Percentiles rank a stretch among this genome's conserved stretches.
Evolutionary conservation across 2,329 filamentous ascomycete species (phyloP).

Genomic region (Colletotrichum cordylinicola): DNA sequence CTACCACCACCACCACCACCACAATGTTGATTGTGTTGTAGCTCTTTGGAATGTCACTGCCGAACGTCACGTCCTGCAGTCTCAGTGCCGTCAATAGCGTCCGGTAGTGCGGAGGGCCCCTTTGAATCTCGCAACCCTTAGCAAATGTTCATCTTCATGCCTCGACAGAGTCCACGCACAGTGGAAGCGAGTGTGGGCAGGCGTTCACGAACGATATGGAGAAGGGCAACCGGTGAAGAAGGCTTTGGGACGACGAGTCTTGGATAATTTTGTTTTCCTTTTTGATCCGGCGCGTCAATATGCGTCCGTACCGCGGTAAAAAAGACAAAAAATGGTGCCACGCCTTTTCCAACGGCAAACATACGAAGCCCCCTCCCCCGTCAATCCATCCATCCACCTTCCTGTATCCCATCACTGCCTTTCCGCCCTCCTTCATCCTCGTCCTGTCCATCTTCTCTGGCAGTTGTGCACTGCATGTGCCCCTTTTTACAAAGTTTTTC

Average conservation of each 20-base stretch:
- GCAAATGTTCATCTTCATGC: background rate
- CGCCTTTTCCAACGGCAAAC: background rate
- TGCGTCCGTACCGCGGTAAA: background rate
- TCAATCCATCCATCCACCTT: background rate
- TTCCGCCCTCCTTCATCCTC: background rate
- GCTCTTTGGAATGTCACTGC: background rate
- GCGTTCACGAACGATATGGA: background rate
- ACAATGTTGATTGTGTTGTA: background rate
- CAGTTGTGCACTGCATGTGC: background rate
- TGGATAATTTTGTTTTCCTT: background rate
- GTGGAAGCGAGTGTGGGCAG: background rate
- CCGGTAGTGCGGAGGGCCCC: background rate
- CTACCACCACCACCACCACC: background rate
- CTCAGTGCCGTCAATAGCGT: background rate
- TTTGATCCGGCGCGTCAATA: background rate
- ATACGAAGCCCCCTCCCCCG: background rate
- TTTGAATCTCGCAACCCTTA: background rate
- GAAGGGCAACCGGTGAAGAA: background rate
- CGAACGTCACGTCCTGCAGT: background rate
- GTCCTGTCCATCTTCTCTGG: background rate
- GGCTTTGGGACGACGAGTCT: background rate
- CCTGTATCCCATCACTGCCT: background rate
- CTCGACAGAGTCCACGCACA: background rate
- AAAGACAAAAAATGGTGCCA: background rate
- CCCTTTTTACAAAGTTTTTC: background rate